Conservation (phyloP, 2,329 filamentous ascomycete species). For the Fusarium mundagurra region DNA sequence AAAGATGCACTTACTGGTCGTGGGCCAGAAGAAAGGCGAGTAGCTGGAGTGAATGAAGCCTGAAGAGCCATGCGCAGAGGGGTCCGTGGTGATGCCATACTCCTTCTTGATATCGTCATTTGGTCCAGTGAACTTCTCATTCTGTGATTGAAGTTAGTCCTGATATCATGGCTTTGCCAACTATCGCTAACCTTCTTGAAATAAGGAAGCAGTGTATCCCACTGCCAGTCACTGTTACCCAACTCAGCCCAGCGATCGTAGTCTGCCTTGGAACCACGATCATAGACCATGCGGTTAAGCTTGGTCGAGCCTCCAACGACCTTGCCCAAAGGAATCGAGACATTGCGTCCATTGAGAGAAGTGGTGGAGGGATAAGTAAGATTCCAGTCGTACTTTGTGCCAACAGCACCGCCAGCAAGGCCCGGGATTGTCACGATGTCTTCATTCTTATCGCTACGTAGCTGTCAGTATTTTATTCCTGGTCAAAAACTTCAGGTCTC, state of each 20-base stretch:
- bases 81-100: constrained; percentile 29
- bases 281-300: constrained; percentile 53
- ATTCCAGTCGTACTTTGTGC: constrained; percentile 41
- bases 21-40: constrained; percentile 40
- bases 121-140: constrained; percentile 26
- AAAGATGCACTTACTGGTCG: constrained; percentile 25
- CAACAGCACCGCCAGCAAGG: constrained; percentile 35
- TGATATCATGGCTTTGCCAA: not conserved
- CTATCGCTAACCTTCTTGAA: constrained; percentile 52
- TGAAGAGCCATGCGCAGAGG: constrained; percentile 17
- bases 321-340: constrained; percentile 40
- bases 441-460: constrained; percentile 19
- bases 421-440: constrained; percentile 35
- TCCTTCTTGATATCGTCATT: constrained; percentile 15
- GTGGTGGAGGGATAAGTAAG: constrained; percentile 17
- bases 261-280: constrained; percentile 50
- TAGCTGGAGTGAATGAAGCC: constrained; percentile 34
- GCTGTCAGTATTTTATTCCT: not conserved
- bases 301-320: constrained; percentile 54
- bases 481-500: not conserved
- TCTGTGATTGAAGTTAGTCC: constrained; percentile 3
- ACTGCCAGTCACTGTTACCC: constrained; percentile 56
- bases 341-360: constrained; percentile 21
- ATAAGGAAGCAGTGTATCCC: constrained; percentile 52
- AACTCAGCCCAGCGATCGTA: constrained; percentile 58